Percentiles rank a stretch among this genome's conserved stretches.
phyloP scores from a whole-genome alignment of 2,329 filamentous ascomycete species.

The Rhinocladiella mackenziei region DNA sequence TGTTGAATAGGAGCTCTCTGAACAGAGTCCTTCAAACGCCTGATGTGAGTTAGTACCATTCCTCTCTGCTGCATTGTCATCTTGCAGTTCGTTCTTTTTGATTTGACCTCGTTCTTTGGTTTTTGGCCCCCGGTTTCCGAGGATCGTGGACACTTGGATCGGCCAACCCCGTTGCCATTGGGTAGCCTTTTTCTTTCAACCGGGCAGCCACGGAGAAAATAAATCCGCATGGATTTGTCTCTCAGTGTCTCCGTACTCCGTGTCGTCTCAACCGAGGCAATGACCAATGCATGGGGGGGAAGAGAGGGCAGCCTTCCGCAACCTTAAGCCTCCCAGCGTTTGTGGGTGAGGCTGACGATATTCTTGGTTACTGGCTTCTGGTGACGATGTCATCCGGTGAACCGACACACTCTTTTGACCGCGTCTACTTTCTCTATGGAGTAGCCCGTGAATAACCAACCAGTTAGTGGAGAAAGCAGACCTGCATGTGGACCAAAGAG shows the following conservation, averaged over 20 bases:
- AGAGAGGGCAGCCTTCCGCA: background rate
- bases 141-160: background rate
- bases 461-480: conserved; percentile 7
- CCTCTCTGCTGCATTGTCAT: conserved; percentile 1
- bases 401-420: conserved; percentile 6
- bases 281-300: background rate
- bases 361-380: background rate
- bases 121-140: background rate
- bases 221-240: background rate
- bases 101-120: background rate
- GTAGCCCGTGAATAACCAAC: background rate
- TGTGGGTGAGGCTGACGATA: conserved; percentile 4
- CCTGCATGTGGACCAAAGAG: conserved; percentile 6
- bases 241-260: background rate
- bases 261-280: conserved; percentile 8
- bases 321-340: background rate
- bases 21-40: conserved; percentile 16
- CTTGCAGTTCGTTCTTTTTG: conserved; percentile 1
- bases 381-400: conserved; percentile 9
- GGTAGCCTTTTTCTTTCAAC: background rate
- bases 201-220: too few relatives aligned
- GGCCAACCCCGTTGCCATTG: background rate
- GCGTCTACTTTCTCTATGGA: too few relatives aligned
- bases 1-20: conserved; percentile 23
- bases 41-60: conserved; percentile 15